Base-by-base conservation (phyloP, 352 stramenopile species). In the Phytophthora pini region DNA sequence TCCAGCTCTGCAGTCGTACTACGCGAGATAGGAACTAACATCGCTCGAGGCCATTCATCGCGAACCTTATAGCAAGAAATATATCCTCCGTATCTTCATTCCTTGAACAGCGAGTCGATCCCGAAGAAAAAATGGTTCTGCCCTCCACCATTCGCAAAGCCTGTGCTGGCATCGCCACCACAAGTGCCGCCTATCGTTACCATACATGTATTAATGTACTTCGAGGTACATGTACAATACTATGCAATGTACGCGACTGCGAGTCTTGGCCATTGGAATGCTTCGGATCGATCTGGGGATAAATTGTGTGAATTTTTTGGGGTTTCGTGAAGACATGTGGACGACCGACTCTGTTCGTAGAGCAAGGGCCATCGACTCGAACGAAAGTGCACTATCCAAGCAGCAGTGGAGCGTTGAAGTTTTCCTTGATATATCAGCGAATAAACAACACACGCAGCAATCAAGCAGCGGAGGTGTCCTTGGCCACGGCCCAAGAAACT, bases 291-390 rank as follows among this genome's bases (percentile, higher is more conserved):
- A 22, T 32, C n/a, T 29, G 20, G 48, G 15, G 29, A 36, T 34
- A 56, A 56, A n/a, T 63, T 47, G 55, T 40, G 15, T 44, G 39
- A 63, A 56, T n/a, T 20, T 53, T 63, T 62, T 32, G 4, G 39
- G 13, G n/a, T 20, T 58, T 27, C 43, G 17, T 31, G 41, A 50
- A 44, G 54, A 54, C 45, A 63, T 63, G 56, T 62, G 54, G 41
- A 61, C 31, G 41, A 26, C 45, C 15, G 45, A 36, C 41, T 47
- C 41, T 47, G 41, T 29, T 47, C 41, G 7, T 13, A 49, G 22
- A 49, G 22, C 43, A 27, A 31, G 45, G 26, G 3, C n/a, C 8
- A 40, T 24, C 34, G 34, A 11, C 20, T 52, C 29, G 17, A 53
- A 53, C 34, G 26, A 52, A 61, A 52, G 15, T 43, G 52, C 39